phyloP scores from a whole-genome alignment of 2,329 filamentous ascomycete species.

The Aspergillus carbonarius region DNA sequence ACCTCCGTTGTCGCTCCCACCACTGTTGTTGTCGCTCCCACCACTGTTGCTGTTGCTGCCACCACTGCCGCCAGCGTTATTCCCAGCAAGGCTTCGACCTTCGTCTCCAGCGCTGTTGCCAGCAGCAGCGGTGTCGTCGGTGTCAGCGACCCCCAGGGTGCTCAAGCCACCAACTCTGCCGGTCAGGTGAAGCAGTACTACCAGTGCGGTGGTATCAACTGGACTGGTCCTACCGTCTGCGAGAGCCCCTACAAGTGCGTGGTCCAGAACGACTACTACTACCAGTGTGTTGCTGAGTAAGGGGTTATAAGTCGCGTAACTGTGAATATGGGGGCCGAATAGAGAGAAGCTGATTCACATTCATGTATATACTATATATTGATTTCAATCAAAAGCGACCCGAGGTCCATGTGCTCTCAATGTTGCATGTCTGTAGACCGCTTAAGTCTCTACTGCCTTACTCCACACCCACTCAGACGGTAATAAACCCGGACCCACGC shows the following conservation, averaged over 20 bases:
- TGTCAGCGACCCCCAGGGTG: conserved; percentile 8
- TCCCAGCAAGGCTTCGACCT: neutral
- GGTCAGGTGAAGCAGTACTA: conserved; percentile 22
- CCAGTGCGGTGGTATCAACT: conserved; percentile 41
- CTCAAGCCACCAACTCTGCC: conserved; percentile 3
- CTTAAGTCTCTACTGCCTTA: no score
- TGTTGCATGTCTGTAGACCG: no score
- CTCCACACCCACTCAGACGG: no score
- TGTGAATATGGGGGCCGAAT: neutral
- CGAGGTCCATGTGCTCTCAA: neutral
- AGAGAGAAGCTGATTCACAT: neutral
- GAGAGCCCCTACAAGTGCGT: conserved; percentile 34
- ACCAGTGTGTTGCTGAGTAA: conserved; percentile 31
- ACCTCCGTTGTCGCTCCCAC: neutral
- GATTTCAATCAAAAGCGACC: conserved; percentile 1
- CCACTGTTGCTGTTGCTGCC: conserved; percentile 5
- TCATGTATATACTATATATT: conserved; percentile 5
- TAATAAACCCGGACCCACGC: no score
- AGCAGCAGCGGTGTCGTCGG: conserved; percentile 8
- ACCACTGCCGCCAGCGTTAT: conserved; percentile 7
- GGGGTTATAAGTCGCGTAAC: neutral
- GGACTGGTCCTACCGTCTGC: conserved; percentile 36
- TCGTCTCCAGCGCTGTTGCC: neutral
- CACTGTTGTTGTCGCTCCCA: conserved; percentile 1
- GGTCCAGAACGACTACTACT: conserved; percentile 39